Evolutionary conservation across 768 basidiomycete genomes (phyloP), one percentile per base, ranked within the genome.

Genomic region (Tylopilus cervinicoccineus): DNA sequence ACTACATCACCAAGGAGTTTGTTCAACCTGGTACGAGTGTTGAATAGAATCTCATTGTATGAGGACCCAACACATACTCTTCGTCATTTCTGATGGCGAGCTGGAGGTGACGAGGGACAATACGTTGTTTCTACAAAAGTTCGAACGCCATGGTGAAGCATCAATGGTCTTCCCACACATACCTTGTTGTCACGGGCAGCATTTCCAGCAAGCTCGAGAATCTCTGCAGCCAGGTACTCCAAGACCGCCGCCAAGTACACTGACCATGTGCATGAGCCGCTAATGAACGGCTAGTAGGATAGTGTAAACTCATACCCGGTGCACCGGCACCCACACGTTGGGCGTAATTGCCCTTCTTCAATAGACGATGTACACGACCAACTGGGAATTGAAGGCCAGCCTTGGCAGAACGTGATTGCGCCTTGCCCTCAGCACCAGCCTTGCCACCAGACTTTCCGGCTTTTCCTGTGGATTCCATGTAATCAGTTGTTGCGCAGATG

Each of bases 21-120:
- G 73, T 86, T 85, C 58, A 89, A 64, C 68, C 82, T 83, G 41
- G 1, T 46, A 48, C 17, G 20, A 51, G 27, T 3, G 5, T 50
- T 34, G 23, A 43, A 36, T 19, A 19, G 16, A 16, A 12, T 10
- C 33, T 43, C 9, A n/a, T 8, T 9, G 28, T 9, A 38, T 8
- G 33, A 16, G 17, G 23, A 1, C 23, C 43, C 23, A 4, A 43
- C 29, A 64, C 75, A 51, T 63, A 85, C 84, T 87, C 90, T 66
- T 93, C 90, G 51, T 91, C 89, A 68, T 93, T 91, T 57, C 92
- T 80, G 70, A 94, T 91, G 55, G 93, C 92, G 46, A 94, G 82
- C 64, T 94, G 93, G 41, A 94, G 70, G 71, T 94, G 93, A 61
- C 93, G 84, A 46, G 92, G 93, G 20, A 93, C 88, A 59, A 94